Conservation (phyloP, 495 filamentous ascomycete genomes). For the Neurospora hispaniola region DNA sequence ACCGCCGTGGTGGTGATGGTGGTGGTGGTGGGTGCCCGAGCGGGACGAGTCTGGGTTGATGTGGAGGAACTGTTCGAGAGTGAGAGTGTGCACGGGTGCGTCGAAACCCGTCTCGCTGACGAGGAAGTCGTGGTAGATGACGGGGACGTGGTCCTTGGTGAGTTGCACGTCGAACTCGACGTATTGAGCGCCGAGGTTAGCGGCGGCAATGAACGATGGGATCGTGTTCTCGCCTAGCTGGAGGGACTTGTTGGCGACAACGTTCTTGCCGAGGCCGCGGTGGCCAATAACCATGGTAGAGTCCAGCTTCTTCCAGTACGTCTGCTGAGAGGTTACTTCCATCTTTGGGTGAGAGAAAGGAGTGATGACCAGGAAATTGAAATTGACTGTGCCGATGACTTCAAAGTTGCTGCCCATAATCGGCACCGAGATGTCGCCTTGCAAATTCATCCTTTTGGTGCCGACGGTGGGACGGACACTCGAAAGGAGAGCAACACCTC, state of each 20-base stretch:
- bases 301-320: slow-evolving; percentile 75
- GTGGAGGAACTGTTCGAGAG: slow-evolving; percentile 87
- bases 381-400: slow-evolving; percentile 86
- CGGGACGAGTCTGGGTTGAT: slow-evolving; percentile 49
- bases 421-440: slow-evolving; percentile 88
- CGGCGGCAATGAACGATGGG: slow-evolving; percentile 90
- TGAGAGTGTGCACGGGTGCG: slow-evolving; percentile 90
- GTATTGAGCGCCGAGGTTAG: slow-evolving; percentile 83
- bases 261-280: slow-evolving; percentile 87
- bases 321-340: slow-evolving; percentile 77
- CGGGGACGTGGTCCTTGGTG: slow-evolving; percentile 96
- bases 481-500: slow-evolving; percentile 80
- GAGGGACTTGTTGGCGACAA: slow-evolving; percentile 64
- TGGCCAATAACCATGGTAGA: slow-evolving; percentile 88
- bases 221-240: slow-evolving; percentile 95
- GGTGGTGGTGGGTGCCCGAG: not conserved
- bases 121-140: slow-evolving; percentile 98
- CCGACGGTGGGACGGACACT: slow-evolving; percentile 75
- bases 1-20: not conserved
- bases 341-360: slow-evolving; percentile 92
- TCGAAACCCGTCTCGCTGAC: slow-evolving; percentile 98
- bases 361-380: slow-evolving; percentile 92
- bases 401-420: slow-evolving; percentile 77
- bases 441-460: slow-evolving; percentile 65
- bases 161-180: slow-evolving; percentile 95